Evolutionary conservation across 257 asterid species (phyloP), one percentile per base, ranked within the genome.

Genomic region (Solanum clarkiae): DNA sequence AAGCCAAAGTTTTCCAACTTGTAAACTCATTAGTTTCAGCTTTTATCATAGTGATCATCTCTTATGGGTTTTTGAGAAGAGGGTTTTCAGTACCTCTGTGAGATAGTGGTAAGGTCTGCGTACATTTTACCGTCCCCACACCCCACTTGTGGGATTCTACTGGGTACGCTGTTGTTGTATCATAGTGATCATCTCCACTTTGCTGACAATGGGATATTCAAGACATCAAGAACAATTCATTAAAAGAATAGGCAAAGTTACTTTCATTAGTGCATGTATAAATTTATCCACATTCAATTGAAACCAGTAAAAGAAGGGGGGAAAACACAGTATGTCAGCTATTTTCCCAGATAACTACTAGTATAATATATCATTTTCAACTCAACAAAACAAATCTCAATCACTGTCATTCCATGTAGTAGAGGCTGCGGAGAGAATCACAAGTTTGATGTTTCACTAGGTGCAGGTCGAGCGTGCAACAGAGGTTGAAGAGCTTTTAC

Each of bases 401-500:
- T 26, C 80, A 15, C 22, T 26, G 20, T 68, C 80, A 11, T 83
- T 68, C 40, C 81, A 74, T 45, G 18, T 26, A 12, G 77, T 47
- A 66, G 49, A 10, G 56, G 54, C 44, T 63, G 65, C 4, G 13
- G 54, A 65, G 55, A 77, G 82, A 80, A 84, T 77, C 89, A 90
- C 90, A 86, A 60, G 89, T 80, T 81, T 42, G 86, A 85, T 29
- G 91, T 60, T 74, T 88, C 89, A 63, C 49, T 84, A 51, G 88
- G 91, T 75, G 95, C 95, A n/a, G 92, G 24, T 86, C 92, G 91
- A 51, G 97, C 86, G 49, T 90, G 91, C 91, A 93, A 84, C 42
- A 93, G 89, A 77, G 98, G 98, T 89, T 94, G 97, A 49, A 94
- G 92, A 51, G 98, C 97, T 90, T 93, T 94, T 36, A 94, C 97